Conservation (phyloP, 116 monocot species). For the Trichopus zeylanicus region DNA sequence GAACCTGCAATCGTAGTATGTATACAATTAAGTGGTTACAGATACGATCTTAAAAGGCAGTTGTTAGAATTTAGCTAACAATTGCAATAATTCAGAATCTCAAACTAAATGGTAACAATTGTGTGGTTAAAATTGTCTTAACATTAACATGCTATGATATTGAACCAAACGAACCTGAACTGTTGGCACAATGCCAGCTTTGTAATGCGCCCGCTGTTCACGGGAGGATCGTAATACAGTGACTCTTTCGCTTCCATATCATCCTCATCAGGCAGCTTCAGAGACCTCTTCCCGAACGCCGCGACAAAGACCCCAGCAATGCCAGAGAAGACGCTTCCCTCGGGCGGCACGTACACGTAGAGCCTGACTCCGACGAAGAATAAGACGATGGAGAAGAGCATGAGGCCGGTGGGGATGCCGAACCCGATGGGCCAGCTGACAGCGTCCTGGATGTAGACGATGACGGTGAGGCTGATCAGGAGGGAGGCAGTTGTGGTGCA, state of each 20-base stretch:
- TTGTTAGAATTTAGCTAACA: no score
- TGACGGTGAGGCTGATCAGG: slow-evolving; percentile 49
- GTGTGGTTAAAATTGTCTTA: no score
- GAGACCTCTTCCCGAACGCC: slow-evolving; percentile 46
- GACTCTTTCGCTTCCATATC: no score
- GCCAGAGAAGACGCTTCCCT: slow-evolving; percentile 62
- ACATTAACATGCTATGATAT: no score
- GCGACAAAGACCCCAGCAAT: slow-evolving; percentile 54
- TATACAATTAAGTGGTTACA: no score
- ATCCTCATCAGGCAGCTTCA: background rate
- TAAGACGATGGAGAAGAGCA: slow-evolving; percentile 46
- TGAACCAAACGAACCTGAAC: no score
- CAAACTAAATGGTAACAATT: no score
- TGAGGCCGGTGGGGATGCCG: slow-evolving; percentile 56
- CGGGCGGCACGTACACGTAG: slow-evolving; percentile 47
- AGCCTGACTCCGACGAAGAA: slow-evolving; percentile 55
- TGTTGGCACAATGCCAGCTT: no score
- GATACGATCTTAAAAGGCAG: no score
- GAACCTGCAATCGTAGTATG: background rate
- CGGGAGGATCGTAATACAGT: background rate
- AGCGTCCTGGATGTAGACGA: slow-evolving; percentile 77
- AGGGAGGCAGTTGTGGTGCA: slow-evolving; percentile 51
- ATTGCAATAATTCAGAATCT: no score
- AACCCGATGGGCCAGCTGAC: slow-evolving; percentile 78
- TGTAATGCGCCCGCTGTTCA: no score